These are phyloP conservation scores for Tricholoma sp. DNA, from an alignment of 768 basidiomycete genomes.

Conservation along the genomic window DNA sequence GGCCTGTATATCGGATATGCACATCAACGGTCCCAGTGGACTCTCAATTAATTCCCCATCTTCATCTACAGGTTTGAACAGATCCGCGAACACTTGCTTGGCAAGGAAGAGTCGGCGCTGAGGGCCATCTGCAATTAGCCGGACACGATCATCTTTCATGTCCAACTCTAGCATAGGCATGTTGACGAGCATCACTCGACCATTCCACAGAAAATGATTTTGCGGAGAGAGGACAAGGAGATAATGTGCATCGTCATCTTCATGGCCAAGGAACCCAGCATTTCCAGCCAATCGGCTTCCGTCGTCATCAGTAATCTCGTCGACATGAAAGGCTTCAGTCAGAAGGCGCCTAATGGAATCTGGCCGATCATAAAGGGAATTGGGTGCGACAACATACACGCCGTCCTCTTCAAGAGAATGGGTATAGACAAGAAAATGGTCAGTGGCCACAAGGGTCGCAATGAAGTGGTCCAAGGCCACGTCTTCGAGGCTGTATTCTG, in stretches of 20 bases:
- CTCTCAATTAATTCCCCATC: conserved; percentile 48
- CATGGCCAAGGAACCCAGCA: conserved; percentile 38
- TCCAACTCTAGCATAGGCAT: conserved; percentile 77
- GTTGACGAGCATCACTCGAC: conserved; percentile 73
- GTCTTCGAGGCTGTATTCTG: conserved; percentile 80
- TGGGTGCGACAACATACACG: conserved; percentile 83
- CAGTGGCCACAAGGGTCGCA: conserved; percentile 68
- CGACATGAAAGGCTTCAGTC: conserved; percentile 77
- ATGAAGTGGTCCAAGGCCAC: conserved; percentile 78
- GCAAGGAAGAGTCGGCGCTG: conserved; percentile 68
- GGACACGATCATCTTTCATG: conserved; percentile 82
- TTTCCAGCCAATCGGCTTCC: conserved; percentile 38
- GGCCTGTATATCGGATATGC: conserved; percentile 77
- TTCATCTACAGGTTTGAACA: conserved; percentile 58
- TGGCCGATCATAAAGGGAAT: conserved; percentile 67
- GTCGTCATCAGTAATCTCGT: conserved; percentile 54
- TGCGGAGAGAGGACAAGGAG: conserved; percentile 83
- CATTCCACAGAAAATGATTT: conserved; percentile 87
- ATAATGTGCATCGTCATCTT: conserved; percentile 65
- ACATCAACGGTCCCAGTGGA: conserved; percentile 36
- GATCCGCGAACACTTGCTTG: conserved; percentile 70
- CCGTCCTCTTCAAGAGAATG: conserved; percentile 84
- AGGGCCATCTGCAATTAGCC: conserved; percentile 88
- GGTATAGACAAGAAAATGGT: conserved; percentile 94
- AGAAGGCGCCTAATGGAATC: conserved; percentile 77